Base-by-base conservation (phyloP, 2,329 filamentous ascomycete genomes). In the Orbilia ellipsospora region DNA sequence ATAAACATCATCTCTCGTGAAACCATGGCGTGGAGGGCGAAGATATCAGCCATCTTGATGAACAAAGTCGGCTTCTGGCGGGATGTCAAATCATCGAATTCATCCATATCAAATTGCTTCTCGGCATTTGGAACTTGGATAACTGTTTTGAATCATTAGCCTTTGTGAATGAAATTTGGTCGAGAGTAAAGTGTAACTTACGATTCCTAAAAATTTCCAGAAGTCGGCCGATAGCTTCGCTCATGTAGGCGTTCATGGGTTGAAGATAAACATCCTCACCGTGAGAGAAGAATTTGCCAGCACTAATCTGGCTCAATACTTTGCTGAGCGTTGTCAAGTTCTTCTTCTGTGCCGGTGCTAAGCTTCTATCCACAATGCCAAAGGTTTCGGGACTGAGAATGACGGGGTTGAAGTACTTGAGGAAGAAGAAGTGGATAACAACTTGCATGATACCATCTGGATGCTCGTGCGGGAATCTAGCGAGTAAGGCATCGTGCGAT, bases 21-120 rank as follows among this genome's bases (percentile, higher is more conserved):
- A 65, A 98, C 88, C 20, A 98, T 87, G 77, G 90, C 93, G 83
- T 99, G 96, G 73, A 99, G 94, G 57, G 94, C 92, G 82, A 99
- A 98, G 69, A 99, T 94, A 82, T 99, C 95, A 15, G 92, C 88
- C 88, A 99, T 94, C 84, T 99, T 99, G 85, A 99, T 97, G 84
- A 98, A 99, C n/a, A 99, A 86, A 0, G 94, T 98, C 5, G 95
- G 95, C 83, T 97, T 97, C 78, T 93, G 95, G 82, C 96, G 94
- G 68, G 94, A 92, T 81, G 98, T 98, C 5, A 99, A 87, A 81
- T 99, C 95, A 81, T 97, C 98, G 87, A 95, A 99, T 82, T 98
- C 95, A 81, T 99, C 95, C 81, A 99, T 97, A 82, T 98, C 94
- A 81, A 98, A 99, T 23, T 95, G 95, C 62, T 89, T 87, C 82